Evolutionary conservation across 441 rosid species (phyloP).

Genomic region (Pelargonium fulgidum): DNA sequence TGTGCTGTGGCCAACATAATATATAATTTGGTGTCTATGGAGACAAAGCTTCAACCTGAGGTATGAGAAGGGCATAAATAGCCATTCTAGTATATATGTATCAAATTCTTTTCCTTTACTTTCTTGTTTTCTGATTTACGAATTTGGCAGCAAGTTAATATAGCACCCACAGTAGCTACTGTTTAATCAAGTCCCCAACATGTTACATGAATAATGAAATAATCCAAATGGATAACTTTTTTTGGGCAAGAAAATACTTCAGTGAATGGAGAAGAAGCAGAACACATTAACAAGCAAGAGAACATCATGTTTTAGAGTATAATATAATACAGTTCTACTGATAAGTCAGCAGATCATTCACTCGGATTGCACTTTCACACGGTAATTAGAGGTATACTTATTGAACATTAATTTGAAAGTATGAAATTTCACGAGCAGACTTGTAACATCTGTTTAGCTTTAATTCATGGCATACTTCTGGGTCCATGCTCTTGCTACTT

Average conservation of each 20-base stretch:
- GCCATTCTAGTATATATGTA: not conserved
- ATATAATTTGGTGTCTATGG: not conserved
- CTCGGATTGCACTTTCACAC: not conserved
- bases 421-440: not conserved
- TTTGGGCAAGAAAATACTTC: not conserved
- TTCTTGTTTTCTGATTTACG: not conserved
- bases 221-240: too few species aligned
- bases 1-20: not conserved
- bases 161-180: not conserved
- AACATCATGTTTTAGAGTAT: not conserved
- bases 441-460: not conserved
- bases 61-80: not conserved
- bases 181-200: not conserved
- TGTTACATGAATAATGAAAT: too few species aligned
- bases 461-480: constrained; percentile 8
- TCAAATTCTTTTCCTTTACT: not conserved
- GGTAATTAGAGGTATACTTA: not conserved
- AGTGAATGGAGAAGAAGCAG: not conserved
- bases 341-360: not conserved
- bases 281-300: not conserved
- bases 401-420: not conserved
- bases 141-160: not conserved
- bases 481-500: constrained; percentile 8
- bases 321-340: not conserved
- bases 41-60: not conserved